Evolutionary conservation across 768 basidiomycete species (phyloP), one percentile per base, ranked within the genome.

Genomic region (Xerocomellus intermedius): DNA sequence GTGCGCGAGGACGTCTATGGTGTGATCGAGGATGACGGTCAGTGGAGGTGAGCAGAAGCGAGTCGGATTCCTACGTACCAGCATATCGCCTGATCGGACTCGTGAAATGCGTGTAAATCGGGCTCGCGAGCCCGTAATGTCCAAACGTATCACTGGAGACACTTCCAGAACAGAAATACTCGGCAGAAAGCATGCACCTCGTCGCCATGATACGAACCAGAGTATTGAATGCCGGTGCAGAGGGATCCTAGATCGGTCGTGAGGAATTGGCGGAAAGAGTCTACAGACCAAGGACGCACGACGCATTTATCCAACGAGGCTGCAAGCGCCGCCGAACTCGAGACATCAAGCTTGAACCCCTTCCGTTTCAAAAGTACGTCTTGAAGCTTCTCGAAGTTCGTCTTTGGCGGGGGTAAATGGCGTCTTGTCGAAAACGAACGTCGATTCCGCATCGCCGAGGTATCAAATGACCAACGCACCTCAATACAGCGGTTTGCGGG

Each of bases 201-300:
- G 96, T 98, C 3, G 97, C 95, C 95, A 99, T 98, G 71, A 99
- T 98, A 39, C 97, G 86, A 36, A 99, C 96, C 17, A 98, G 82
- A 0, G 94, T 98, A 64, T 98, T 99, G 79, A 99, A 98, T 1
- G 92, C 86, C 0, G 94, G 91, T 63, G 93, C 85, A 17, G 73
- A 70, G 0, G 87, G 80, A 66, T 97, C 94, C 94, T 95, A 37
- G 19, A 26, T 42, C 28, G 33, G 14, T 47, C 53, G 22, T 66
- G 43, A 43, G 50, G 5, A 8, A 35, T 9, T 4, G 8, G 6
- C 38, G 30, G 14, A 39, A 17, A 26, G 30, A 22, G 21, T 28
- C 37, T 28, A 42, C 24, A 57, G 54, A 21, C 12, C 67, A 17
- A 22, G 8, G 4, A 73, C 89, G 57, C 61, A 94, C 94, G 26